Percentiles rank a stretch among this genome's conserved stretches.
These are phyloP conservation scores for Helichrysum umbraculigerum DNA, from an alignment of 129 eudicot species.

Conservation along the genomic window DNA sequence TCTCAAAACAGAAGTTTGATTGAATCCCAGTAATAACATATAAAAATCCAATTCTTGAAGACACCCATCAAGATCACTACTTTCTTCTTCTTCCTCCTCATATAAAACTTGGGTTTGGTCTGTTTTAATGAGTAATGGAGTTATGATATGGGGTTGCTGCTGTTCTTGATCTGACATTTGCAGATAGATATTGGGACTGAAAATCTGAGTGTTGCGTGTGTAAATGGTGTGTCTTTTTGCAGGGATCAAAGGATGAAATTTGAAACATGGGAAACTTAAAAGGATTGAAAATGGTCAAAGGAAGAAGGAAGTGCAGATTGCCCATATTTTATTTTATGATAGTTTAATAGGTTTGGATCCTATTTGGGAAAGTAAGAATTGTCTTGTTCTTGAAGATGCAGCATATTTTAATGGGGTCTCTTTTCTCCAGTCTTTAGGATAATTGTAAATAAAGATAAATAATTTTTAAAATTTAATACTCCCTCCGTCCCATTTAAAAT, in stretches of 20 bases:
- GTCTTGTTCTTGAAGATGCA: constrained; percentile 35
- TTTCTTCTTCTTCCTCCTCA: constrained; percentile 23
- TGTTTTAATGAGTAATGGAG: constrained; percentile 24
- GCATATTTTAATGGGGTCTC: neutral
- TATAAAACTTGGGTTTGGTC: constrained; percentile 18
- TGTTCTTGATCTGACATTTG: constrained; percentile 28
- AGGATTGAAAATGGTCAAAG: constrained; percentile 20
- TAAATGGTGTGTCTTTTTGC: constrained; percentile 11
- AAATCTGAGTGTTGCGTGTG: neutral
- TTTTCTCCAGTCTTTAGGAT: neutral
- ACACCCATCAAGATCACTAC: constrained; percentile 39
- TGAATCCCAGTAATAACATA: constrained; percentile 50
- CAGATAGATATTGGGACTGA: neutral
- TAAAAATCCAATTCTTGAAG: constrained; percentile 49
- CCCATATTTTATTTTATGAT: neutral
- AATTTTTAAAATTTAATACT: too few relatives aligned
- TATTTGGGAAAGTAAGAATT: constrained; percentile 24
- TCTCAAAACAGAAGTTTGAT: constrained; percentile 42
- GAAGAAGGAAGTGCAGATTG: neutral
- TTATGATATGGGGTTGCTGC: constrained; percentile 22
- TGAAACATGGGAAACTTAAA: constrained; percentile 12
- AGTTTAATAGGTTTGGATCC: constrained; percentile 16
- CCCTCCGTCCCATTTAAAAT: too few relatives aligned
- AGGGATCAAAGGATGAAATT: neutral
- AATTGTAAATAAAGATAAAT: neutral